Evolutionary conservation across 2,329 filamentous ascomycete genomes (phyloP).

Genomic region (Tothia fuscella): DNA sequence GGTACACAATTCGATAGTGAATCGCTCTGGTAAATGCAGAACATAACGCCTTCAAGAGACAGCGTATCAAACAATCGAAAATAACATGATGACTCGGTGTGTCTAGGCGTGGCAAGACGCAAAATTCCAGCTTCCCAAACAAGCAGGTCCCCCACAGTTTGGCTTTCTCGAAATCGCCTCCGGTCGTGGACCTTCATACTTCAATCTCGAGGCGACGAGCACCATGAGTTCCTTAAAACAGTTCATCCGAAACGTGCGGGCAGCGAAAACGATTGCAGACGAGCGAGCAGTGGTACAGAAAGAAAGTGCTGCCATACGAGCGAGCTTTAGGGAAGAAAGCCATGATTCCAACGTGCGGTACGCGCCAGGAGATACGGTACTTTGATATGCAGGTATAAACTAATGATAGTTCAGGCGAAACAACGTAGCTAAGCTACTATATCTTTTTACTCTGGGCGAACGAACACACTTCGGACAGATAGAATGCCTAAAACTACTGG

Average conservation of each 20-base stretch:
- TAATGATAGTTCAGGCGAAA: slow-evolving; percentile 57
- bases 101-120: no score
- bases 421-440: slow-evolving; percentile 96
- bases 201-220: no score
- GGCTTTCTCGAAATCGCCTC: no score
- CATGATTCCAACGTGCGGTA: slow-evolving; percentile 84
- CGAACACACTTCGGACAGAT: slow-evolving; percentile 98
- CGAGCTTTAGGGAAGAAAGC: slow-evolving; percentile 95
- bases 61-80: no score
- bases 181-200: no score
- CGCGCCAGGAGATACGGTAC: slow-evolving; percentile 17
- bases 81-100: no score
- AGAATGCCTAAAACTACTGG: slow-evolving; percentile 93
- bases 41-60: no score
- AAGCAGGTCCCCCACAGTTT: no score
- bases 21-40: no score
- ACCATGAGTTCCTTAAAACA: no score
- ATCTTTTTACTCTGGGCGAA: slow-evolving; percentile 95
- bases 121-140: no score
- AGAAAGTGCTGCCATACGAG: slow-evolving; percentile 93
- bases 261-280: slow-evolving; percentile 97
- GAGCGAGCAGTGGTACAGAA: slow-evolving; percentile 98
- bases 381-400: slow-evolving; percentile 11
- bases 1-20: no score
- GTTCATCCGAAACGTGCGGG: slow-evolving; percentile 98